Conservation (phyloP, 106 monocot genomes). For the Acorus calamus region DNA sequence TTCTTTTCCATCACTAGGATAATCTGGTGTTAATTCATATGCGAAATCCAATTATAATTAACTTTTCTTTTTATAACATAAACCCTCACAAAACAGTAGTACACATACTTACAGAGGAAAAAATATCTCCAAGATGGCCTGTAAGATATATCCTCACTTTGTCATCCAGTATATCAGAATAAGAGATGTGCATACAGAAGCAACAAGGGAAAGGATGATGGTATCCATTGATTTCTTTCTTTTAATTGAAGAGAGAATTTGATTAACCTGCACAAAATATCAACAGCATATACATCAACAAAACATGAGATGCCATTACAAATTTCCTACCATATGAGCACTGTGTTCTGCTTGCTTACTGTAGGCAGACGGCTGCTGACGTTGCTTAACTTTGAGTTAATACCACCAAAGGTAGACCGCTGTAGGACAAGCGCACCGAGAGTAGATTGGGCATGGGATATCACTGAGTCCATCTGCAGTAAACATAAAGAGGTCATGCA, state of each 20-base stretch:
- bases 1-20: too few relatives aligned
- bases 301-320: not conserved
- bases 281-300: not conserved
- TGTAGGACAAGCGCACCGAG: slow-evolving; percentile 68
- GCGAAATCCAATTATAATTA: too few relatives aligned
- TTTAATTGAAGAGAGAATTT: slow-evolving; percentile 62
- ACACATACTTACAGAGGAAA: not conserved
- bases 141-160: slow-evolving; percentile 27
- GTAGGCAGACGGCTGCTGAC: slow-evolving; percentile 85
- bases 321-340: not conserved
- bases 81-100: too few relatives aligned
- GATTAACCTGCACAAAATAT: slow-evolving; percentile 55
- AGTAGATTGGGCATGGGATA: slow-evolving; percentile 92
- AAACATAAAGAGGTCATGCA: not conserved
- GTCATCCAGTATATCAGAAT: slow-evolving; percentile 89
- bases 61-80: too few relatives aligned
- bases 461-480: slow-evolving; percentile 66
- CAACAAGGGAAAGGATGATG: slow-evolving; percentile 84
- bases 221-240: slow-evolving; percentile 97
- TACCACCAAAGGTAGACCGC: slow-evolving; percentile 76
- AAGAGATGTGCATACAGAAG: slow-evolving; percentile 77
- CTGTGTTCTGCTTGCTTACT: slow-evolving; percentile 14
- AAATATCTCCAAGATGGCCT: not conserved
- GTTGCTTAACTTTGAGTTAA: slow-evolving; percentile 67
- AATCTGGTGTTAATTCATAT: too few relatives aligned